Percentiles rank a stretch among this genome's conserved stretches.
These are phyloP conservation scores for Pichia exigua DNA, from an alignment of 805 yeast species.

Conservation along the genomic window DNA sequence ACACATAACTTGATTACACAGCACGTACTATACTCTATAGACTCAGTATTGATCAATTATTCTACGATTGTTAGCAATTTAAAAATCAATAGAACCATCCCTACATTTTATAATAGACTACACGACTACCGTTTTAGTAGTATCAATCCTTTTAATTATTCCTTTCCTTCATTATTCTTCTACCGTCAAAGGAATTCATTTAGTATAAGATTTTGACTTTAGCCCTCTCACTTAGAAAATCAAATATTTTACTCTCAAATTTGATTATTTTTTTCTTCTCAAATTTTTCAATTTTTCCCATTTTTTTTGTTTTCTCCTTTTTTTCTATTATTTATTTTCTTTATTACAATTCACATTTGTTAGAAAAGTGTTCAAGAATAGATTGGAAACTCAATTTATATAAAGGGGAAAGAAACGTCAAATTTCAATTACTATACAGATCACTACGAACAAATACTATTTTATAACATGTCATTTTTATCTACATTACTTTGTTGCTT, in stretches of 20 bases:
- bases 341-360: not conserved
- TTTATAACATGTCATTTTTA: conserved; percentile 27
- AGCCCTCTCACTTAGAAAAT: not conserved
- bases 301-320: not conserved
- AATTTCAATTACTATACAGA: not conserved
- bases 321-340: not conserved
- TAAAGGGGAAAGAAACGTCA: not conserved
- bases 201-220: not conserved
- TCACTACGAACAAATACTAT: not conserved
- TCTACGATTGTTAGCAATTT: no score
- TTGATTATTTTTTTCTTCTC: not conserved
- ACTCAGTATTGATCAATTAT: no score
- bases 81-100: not conserved
- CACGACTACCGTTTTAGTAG: not conserved
- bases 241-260: not conserved
- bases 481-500: conserved; percentile 30
- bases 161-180: not conserved
- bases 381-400: not conserved
- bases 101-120: not conserved
- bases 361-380: not conserved
- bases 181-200: not conserved
- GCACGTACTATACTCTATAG: not conserved
- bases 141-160: not conserved
- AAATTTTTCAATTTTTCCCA: not conserved
- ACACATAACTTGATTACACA: not conserved